These are phyloP conservation scores for Yarrowia yakushimensis DNA, from an alignment of 805 yeast genomes.

Conservation along the genomic window DNA sequence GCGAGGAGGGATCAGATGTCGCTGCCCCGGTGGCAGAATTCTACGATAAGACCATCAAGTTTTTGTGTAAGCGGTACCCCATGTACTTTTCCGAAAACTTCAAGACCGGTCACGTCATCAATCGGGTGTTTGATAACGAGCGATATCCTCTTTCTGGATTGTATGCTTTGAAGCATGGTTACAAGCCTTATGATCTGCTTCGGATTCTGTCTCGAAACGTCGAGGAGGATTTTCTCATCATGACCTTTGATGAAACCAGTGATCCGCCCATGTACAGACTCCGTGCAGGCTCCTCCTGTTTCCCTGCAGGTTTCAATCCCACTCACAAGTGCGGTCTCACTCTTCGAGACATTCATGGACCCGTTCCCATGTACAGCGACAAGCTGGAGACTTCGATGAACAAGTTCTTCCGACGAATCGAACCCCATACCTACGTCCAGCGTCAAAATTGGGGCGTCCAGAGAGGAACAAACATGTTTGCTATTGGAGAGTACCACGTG, in stretches of 20 bases:
- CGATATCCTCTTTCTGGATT: conserved; percentile 34
- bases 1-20: conserved; percentile 36
- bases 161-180: conserved; percentile 15
- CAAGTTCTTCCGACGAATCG: conserved; percentile 56
- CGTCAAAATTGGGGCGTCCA: conserved; percentile 72
- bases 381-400: conserved; percentile 62
- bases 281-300: conserved; percentile 55
- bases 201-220: conserved; percentile 38
- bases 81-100: conserved; percentile 42
- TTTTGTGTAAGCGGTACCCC: conserved; percentile 51
- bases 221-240: conserved; percentile 62
- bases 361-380: conserved; percentile 64
- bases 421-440: conserved; percentile 53
- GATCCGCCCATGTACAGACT: conserved; percentile 43
- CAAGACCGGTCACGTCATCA: conserved; percentile 32
- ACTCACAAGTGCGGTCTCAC: conserved; percentile 49
- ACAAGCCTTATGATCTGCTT: conserved; percentile 28
- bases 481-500: conserved; percentile 46
- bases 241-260: conserved; percentile 49
- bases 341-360: conserved; percentile 59
- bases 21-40: conserved; percentile 48
- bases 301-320: conserved; percentile 75
- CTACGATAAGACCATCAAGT: conserved; percentile 45
- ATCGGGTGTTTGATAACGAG: conserved; percentile 41
- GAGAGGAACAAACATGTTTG: conserved; percentile 50